These are phyloP conservation scores for Chytriomyces confervae DNA, from an alignment of 192 early-diverging fungal species.

Conservation along the genomic window DNA sequence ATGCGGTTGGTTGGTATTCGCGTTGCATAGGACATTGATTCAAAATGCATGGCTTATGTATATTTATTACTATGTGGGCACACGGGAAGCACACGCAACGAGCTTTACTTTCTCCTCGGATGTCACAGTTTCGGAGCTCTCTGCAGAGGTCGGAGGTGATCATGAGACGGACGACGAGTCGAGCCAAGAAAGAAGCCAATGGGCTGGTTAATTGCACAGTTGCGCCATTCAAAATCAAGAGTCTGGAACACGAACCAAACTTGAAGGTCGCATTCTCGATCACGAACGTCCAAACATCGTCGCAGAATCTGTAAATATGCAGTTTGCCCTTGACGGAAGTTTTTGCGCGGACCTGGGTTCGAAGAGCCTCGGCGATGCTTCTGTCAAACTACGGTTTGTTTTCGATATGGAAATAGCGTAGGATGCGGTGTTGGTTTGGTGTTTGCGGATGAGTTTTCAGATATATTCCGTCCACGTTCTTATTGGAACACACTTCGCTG, in stretches of 20 bases:
- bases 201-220: too few relatives aligned
- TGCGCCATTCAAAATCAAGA: too few relatives aligned
- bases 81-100: constrained; percentile 82
- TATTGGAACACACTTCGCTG: constrained; percentile 61
- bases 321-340: constrained; percentile 90
- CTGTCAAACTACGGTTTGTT: constrained; percentile 70
- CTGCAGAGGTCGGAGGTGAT: not conserved
- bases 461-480: too few relatives aligned
- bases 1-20: too few relatives aligned
- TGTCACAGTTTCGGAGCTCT: constrained; percentile 71
- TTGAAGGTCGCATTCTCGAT: constrained; percentile 85
- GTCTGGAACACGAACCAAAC: constrained; percentile 54
- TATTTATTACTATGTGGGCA: too few relatives aligned
- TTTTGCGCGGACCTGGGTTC: constrained; percentile 76
- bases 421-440: too few relatives aligned
- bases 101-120: constrained; percentile 90
- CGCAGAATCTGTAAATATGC: constrained; percentile 91
- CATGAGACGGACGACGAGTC: not conserved
- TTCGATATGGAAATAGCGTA: not conserved
- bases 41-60: too few relatives aligned
- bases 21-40: too few relatives aligned
- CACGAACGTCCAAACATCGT: constrained; percentile 97
- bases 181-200: not conserved
- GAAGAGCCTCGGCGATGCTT: constrained; percentile 88
- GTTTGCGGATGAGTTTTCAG: too few relatives aligned